Evolutionary conservation across 2,329 filamentous ascomycete species (phyloP), one percentile per base, ranked within the genome.

Genomic region (Colletotrichum sublineola): DNA sequence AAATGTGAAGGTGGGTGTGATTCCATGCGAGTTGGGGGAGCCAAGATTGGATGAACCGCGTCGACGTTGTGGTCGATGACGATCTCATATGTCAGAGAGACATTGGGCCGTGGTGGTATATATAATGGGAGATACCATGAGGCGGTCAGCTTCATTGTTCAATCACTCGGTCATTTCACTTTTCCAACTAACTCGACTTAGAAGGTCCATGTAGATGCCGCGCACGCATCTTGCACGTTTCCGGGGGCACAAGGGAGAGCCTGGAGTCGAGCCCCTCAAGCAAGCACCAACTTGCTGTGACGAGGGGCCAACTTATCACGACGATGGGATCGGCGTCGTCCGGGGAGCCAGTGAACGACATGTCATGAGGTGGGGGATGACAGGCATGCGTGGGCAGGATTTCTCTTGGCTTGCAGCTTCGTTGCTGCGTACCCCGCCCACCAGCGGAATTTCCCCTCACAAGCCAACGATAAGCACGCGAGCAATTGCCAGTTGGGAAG

Each of bases 361-460:
- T 60, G 44, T 60, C 31, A 24, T 31, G 48, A 29, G 56, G 63
- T 33, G 56, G 68, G 67, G 68, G 50, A 57, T 9, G 63, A 61
- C 68, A 71, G 56, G 63, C 68, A 67, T 63, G 20, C 9, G 18
- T 20, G 48, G 52, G 48, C 57, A 71, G 68, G 57, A 71, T 40
- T 5, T 3, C 40, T 71, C 68, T 71, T 71, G 68, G 68, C 68
- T 38, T 71, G 68, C 68, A 71, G 68, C 36, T 42, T 67, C 57
- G 29, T 20, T 71, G 63, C 68, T 71, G 68, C 68, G 56, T 71
- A 71, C 68, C 68, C 68, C 68, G 68, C 68, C 52, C 68, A 31
- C 15, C 40, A 6, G 8, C 24, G 46, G 29, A 20, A 55, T 62
- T 38, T 29, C 63, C 68, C 63, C 68, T 71, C 68, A 67, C 40